Percentiles rank a stretch among this genome's conserved stretches.
Evolutionary conservation across 1,284 basidiomycete species (phyloP).

Genomic region (Cryptococcus sp.): DNA sequence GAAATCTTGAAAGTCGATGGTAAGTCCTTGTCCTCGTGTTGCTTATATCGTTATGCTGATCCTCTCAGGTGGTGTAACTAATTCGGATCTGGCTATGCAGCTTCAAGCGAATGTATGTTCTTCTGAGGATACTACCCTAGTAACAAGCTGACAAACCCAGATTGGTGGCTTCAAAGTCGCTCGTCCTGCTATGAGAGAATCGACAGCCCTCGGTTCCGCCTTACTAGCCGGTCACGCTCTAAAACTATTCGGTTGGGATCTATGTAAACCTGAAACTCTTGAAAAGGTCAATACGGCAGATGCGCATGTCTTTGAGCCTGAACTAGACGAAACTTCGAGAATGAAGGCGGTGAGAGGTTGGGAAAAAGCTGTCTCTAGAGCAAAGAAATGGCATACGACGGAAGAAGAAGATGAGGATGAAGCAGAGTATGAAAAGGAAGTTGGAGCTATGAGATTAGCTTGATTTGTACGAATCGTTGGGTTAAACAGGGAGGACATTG

Average conservation of each 20-base stretch:
- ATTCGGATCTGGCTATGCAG: conserved; percentile 71
- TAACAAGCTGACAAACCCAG: conserved; percentile 9
- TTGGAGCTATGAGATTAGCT: too few relatives aligned
- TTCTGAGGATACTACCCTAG: not conserved
- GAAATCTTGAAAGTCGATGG: conserved; percentile 80
- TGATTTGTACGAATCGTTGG: too few relatives aligned
- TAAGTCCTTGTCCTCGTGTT: not conserved
- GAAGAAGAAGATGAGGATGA: conserved; percentile 34
- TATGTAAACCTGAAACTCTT: conserved; percentile 79
- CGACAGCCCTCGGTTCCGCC: conserved; percentile 93
- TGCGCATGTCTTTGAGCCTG: conserved; percentile 65
- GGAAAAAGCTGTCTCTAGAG: conserved; percentile 77
- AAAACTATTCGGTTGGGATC: conserved; percentile 88
- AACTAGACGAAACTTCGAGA: conserved; percentile 56
- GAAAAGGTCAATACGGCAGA: conserved; percentile 82
- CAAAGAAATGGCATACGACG: conserved; percentile 61
- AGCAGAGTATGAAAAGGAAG: conserved; percentile 15
- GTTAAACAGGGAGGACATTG: too few relatives aligned
- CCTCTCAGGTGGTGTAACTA: conserved; percentile 70
- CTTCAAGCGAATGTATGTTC: conserved; percentile 69
- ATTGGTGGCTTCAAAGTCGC: conserved; percentile 87
- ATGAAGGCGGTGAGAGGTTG: conserved; percentile 67
- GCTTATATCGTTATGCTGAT: not conserved
- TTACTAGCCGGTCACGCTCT: conserved; percentile 89
- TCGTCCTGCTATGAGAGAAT: conserved; percentile 93